Base-by-base conservation (phyloP, 345 rosid species). In the Eucalyptus cladocalyx region DNA sequence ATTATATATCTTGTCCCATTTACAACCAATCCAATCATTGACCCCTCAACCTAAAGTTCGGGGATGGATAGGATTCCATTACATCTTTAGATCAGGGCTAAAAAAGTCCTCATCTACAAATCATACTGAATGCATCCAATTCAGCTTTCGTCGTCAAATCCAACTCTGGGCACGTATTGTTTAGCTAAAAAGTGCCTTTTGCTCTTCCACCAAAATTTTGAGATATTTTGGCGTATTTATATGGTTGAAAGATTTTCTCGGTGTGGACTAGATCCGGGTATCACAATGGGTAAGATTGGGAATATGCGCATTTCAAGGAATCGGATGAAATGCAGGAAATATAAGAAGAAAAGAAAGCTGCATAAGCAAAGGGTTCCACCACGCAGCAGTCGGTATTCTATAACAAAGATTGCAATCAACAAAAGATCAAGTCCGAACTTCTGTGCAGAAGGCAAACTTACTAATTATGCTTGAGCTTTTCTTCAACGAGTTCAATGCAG, bases 401-500 rank as follows among this genome's bases (percentile, higher is more conserved):
- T 76, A 76, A 19, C 47, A 76, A 28, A 72, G 83, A 72, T 11
- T 7, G 28, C 23, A 72, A 72, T 3, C 28, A 34, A 76, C 83
- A 40, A 76, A 37, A 76, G 83, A 76, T 40, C 47, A 21, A 76
- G 83, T 21, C 24, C 13, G 9, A 40, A 76, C 83, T 21, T 76
- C 15, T 11, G 83, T 0, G 47, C 47, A 76, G 83, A 11, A 48
- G 91, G 91, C 49, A 51, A 80, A 89, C 86, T 54, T n/a, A n/a
- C 47, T 34, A 19, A 40, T 19, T 23, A 80, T 72, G 81, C 87
- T 92, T 92, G 91, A 97, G 56, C 87, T 87, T 95, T 87, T 93
- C 97, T 92, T 97, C 99, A 9, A 96, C 96, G 62, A 98, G 99
- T 90, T 96, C 99, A 37, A 97, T 95, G 91, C 99, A 98, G 23